Evolutionary conservation across 805 yeast species (phyloP).

Genomic region (Candida khao-thaluensis): DNA sequence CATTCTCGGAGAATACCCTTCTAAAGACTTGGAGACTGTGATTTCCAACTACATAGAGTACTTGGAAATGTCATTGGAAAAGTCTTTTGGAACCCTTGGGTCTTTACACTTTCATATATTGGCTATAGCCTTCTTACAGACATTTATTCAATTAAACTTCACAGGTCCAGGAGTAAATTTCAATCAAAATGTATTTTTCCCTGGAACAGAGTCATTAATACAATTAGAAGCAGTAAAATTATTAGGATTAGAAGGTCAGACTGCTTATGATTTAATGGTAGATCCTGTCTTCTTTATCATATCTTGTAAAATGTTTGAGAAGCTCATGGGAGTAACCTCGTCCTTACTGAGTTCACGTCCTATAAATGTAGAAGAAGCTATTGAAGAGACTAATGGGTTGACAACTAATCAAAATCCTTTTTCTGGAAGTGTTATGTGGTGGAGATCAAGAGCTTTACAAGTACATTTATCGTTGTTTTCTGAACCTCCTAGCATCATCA

Average conservation of each 20-base stretch:
- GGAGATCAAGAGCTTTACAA: constrained; percentile 71
- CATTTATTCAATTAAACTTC: constrained; percentile 71
- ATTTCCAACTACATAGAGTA: constrained; percentile 18
- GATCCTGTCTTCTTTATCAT: constrained; percentile 37
- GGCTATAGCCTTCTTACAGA: constrained; percentile 63
- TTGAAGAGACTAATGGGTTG: constrained; percentile 11
- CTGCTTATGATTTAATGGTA: constrained; percentile 54
- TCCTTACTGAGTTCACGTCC: constrained; percentile 9
- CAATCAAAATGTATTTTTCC: constrained; percentile 30
- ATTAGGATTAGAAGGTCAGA: constrained; percentile 63
- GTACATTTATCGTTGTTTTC: constrained; percentile 62
- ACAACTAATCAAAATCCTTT: constrained; percentile 26
- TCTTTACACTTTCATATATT: constrained; percentile 30
- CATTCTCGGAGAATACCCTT: constrained; percentile 24
- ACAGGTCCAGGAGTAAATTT: constrained; percentile 72
- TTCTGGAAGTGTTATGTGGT: constrained; percentile 60
- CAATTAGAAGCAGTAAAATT: constrained; percentile 36
- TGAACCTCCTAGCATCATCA: constrained; percentile 55
- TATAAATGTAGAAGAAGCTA: constrained; percentile 4
- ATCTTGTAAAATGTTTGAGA: constrained; percentile 33
- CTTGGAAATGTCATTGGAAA: neutral
- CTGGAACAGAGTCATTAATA: constrained; percentile 15
- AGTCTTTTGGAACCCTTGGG: constrained; percentile 9
- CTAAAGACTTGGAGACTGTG: constrained; percentile 18
- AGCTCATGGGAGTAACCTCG: constrained; percentile 33